Conservation (phyloP, 371 early-diverging fungal species). For the Mortierella sp. region DNA sequence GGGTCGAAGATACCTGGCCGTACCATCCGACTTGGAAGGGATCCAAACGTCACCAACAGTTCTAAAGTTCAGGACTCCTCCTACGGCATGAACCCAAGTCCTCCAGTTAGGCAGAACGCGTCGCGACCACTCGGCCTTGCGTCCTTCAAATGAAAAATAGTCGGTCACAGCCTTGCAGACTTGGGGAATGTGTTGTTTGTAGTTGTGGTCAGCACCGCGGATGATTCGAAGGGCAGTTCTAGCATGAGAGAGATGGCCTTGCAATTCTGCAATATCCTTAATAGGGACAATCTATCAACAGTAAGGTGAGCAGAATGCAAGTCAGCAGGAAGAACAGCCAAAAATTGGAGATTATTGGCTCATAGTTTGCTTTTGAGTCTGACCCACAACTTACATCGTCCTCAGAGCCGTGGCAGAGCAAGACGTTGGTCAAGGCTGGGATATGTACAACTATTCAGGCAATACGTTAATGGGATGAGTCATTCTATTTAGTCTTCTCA, state of each 20-base stretch:
- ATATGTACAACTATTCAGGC: slow-evolving; percentile 57
- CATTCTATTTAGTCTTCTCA: slow-evolving; percentile 38
- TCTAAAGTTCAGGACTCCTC: slow-evolving; percentile 69
- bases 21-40: slow-evolving; percentile 31
- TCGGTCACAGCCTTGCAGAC: slow-evolving; percentile 53
- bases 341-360: not conserved
- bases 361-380: not conserved
- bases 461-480: slow-evolving; percentile 53
- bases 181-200: slow-evolving; percentile 57
- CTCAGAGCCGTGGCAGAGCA: slow-evolving; percentile 66
- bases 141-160: slow-evolving; percentile 52
- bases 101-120: slow-evolving; percentile 49
- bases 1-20: slow-evolving; percentile 40
- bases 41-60: slow-evolving; percentile 62
- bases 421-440: slow-evolving; percentile 64
- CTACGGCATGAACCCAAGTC: slow-evolving; percentile 57
- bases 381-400: slow-evolving; percentile 54
- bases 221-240: slow-evolving; percentile 62
- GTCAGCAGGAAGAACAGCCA: not conserved
- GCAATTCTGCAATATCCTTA: slow-evolving; percentile 62
- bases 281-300: slow-evolving; percentile 62
- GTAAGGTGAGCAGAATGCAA: not conserved
- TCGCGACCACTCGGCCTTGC: slow-evolving; percentile 43
- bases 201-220: slow-evolving; percentile 69
- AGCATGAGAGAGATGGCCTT: slow-evolving; percentile 58